phyloP scores from a whole-genome alignment of 2,329 filamentous ascomycete species.

The Thyridium curvatum region DNA sequence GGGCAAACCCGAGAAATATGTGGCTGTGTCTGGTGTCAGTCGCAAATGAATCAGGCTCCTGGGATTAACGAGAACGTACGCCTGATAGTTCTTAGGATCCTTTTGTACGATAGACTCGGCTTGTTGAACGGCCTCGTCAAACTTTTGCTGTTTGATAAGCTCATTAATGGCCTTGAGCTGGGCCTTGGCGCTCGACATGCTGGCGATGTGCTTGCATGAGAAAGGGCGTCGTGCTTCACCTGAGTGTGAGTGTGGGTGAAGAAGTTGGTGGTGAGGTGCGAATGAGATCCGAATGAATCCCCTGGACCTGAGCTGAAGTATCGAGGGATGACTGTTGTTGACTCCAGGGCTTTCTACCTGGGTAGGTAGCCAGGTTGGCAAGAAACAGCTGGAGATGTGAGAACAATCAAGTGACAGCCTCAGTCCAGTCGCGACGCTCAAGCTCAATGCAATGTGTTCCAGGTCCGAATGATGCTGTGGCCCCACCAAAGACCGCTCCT shows the following conservation, averaged over 20 bases:
- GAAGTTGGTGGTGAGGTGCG: background rate
- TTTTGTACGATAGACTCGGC: conserved; percentile 62
- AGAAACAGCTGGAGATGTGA: too few relatives aligned
- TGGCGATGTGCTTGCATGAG: conserved; percentile 10
- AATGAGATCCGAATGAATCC: background rate
- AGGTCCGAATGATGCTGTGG: too few relatives aligned
- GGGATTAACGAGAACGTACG: conserved; percentile 37
- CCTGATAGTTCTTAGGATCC: conserved; percentile 78
- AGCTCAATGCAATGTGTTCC: too few relatives aligned
- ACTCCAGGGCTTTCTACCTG: too few relatives aligned
- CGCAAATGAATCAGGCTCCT: conserved; percentile 1
- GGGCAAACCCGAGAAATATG: conserved; percentile 81
- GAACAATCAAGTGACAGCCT: background rate
- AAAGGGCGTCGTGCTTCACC: too few relatives aligned
- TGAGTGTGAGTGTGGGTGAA: background rate
- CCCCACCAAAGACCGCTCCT: too few relatives aligned
- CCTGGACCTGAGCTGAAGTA: too few relatives aligned
- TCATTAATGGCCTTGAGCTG: conserved; percentile 76
- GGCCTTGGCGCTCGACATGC: conserved; percentile 57
- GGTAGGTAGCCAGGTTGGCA: too few relatives aligned
- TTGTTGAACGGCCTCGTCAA: conserved; percentile 65
- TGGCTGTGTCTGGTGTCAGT: conserved; percentile 40
- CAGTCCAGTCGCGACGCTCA: too few relatives aligned
- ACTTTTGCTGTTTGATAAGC: conserved; percentile 72
- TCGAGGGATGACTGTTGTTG: too few relatives aligned